Evolutionary conservation across 192 early-diverging fungal genomes (phyloP), one percentile per base, ranked within the genome.

Genomic region (Entophlyctis helioformis): DNA sequence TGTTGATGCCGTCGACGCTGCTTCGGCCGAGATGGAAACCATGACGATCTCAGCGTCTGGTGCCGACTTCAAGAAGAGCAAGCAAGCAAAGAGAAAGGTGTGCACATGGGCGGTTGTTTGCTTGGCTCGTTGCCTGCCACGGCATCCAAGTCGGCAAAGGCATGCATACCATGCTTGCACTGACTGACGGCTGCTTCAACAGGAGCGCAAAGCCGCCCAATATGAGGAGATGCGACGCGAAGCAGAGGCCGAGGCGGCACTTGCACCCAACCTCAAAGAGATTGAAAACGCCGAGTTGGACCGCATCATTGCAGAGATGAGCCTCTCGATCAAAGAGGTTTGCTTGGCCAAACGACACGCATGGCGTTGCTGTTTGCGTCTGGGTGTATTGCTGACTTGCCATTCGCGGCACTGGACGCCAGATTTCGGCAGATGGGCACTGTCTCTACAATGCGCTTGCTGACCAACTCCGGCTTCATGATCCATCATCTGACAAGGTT

Each of bases 371-470:
- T n/a, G n/a, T n/a, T n/a, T n/a, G n/a, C n/a, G n/a, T n/a, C n/a
- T n/a, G n/a, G n/a, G n/a, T n/a, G n/a, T 18, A 33, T 47, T 39
- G n/a, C 28, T 39, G 23, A 26, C 13, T 53, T 36, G 16, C 34
- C 28, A 19, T 23, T 31, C n/a, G 19, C 7, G 20, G 3, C 8
- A 24, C 38, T 26, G 19, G 19, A 31, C 4, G 25, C 19, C 59
- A 81, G 70, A 80, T 96, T 31, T 62, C 59, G 13, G 74, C 90
- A 2, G 89, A 97, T 59, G 93, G 93, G 1, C 93, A 97, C 60
- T 97, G 93, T 55, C 60, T 96, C 32, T 96, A 89, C 64, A 87
- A 87, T 57, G 85, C 92, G 2, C 54, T 96, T 57, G 76, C 83
- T 0, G 82, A 91, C 69, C 92, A 96, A 54, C 43, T 91, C 8